Evolutionary conservation across 805 yeast genomes (phyloP).

Genomic region (Millerago galiae): DNA sequence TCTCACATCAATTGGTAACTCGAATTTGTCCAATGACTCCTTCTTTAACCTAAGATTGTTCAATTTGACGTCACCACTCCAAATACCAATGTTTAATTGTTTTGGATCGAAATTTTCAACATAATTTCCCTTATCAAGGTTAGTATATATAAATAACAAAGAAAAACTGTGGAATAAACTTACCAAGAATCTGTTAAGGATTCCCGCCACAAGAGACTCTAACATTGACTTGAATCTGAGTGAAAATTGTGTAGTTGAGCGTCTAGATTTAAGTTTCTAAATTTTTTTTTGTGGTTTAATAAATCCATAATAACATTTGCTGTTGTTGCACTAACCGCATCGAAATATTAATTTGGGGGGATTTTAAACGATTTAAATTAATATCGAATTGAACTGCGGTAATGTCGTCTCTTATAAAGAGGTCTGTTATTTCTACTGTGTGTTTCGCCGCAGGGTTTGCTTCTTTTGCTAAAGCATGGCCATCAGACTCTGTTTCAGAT

Average conservation of each 20-base stretch:
- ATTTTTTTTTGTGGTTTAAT: neutral
- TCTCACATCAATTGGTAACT: conserved; percentile 79
- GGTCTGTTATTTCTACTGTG: conserved; percentile 12
- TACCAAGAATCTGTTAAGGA: conserved; percentile 49
- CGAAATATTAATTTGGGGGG: neutral
- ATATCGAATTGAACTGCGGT: neutral
- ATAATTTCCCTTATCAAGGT: conserved; percentile 46
- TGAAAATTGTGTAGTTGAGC: neutral
- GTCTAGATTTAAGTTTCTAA: neutral
- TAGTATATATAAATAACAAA: neutral
- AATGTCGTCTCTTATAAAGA: conserved; percentile 12
- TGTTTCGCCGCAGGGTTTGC: conserved; percentile 22
- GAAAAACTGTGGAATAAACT: conserved; percentile 8
- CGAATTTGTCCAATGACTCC: conserved; percentile 82
- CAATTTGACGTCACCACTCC: conserved; percentile 95
- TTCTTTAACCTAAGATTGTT: conserved; percentile 71
- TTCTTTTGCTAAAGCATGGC: conserved; percentile 22
- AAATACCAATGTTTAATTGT: conserved; percentile 90
- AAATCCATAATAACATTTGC: neutral
- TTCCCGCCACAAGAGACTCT: conserved; percentile 59
- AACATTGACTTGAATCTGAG: conserved; percentile 35
- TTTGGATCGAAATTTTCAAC: conserved; percentile 95
- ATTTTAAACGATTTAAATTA: neutral
- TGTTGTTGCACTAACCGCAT: neutral
- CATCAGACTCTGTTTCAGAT: conserved; percentile 12